phyloP scores from a whole-genome alignment of 2,329 filamentous ascomycete species.

The Allantophomopsis lycopodina region DNA sequence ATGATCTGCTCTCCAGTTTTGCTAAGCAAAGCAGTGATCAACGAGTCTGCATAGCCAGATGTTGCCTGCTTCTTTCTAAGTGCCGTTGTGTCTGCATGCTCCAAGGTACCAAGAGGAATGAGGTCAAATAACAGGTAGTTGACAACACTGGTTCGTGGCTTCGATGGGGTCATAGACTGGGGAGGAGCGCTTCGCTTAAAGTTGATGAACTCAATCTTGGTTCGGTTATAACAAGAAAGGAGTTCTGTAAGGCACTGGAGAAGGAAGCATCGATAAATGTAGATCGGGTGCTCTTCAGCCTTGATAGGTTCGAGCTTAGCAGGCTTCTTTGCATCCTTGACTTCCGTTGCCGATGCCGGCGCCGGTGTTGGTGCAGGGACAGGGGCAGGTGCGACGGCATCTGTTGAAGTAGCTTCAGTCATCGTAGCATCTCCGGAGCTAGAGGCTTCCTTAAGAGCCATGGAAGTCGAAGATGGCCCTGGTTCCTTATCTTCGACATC shows the following conservation, averaged over 20 bases:
- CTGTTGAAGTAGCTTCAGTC: constrained; percentile 7
- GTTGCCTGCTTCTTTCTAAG: constrained; percentile 80
- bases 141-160: constrained; percentile 80
- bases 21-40: constrained; percentile 74
- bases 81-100: constrained; percentile 58
- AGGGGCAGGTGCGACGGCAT: constrained; percentile 18
- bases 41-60: constrained; percentile 72
- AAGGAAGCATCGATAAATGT: constrained; percentile 91
- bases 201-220: constrained; percentile 98
- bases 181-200: constrained; percentile 87
- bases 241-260: constrained; percentile 86
- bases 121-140: constrained; percentile 87
- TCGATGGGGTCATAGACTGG: constrained; percentile 71
- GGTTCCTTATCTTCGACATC: constrained; percentile 81
- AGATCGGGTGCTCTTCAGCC: constrained; percentile 85
- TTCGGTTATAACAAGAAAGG: constrained; percentile 79
- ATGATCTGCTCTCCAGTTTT: constrained; percentile 70
- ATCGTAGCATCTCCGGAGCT: constrained; percentile 12
- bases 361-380: constrained; percentile 5
- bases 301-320: constrained; percentile 66
- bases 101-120: constrained; percentile 46
- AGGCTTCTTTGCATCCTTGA: constrained; percentile 34
- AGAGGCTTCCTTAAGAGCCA: constrained; percentile 6
- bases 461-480: constrained; percentile 12
- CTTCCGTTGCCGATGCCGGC: constrained; percentile 4